These are phyloP conservation scores for Discostella stelligeroides DNA, from an alignment of 108 stramenopile species.

Conservation along the genomic window DNA sequence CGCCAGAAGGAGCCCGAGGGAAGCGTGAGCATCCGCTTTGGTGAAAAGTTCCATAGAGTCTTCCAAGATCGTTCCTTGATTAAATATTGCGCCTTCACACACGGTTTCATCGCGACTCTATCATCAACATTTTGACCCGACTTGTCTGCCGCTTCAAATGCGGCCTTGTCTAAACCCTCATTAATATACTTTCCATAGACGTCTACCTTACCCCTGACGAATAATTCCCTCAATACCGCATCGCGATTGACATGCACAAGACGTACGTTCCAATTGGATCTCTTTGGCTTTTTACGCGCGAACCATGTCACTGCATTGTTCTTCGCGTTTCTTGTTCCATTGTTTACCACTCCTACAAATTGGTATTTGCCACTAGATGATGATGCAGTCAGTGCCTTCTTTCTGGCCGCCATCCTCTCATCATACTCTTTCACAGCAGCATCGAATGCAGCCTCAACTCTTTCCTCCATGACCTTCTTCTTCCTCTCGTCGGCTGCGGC, in stretches of 20 bases:
- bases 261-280: slow-evolving; percentile 79
- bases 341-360: slow-evolving; percentile 80
- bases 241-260: slow-evolving; percentile 82
- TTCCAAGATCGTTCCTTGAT: slow-evolving; percentile 74
- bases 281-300: slow-evolving; percentile 74
- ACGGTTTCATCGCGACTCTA: slow-evolving; percentile 40
- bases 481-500: slow-evolving; percentile 45
- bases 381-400: background rate
- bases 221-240: slow-evolving; percentile 86
- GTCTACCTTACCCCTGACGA: slow-evolving; percentile 76
- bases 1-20: slow-evolving; percentile 87
- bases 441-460: slow-evolving; percentile 72
- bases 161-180: slow-evolving; percentile 46
- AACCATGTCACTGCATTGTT: slow-evolving; percentile 67
- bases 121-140: slow-evolving; percentile 27
- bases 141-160: slow-evolving; percentile 14
- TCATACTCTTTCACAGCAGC: slow-evolving; percentile 57
- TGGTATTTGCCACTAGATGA: slow-evolving; percentile 52
- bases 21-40: slow-evolving; percentile 75
- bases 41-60: slow-evolving; percentile 88
- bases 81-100: slow-evolving; percentile 59
- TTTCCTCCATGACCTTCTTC: slow-evolving; percentile 43
- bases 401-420: slow-evolving; percentile 25
- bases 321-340: slow-evolving; percentile 12
- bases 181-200: slow-evolving; percentile 80